Percentiles rank a stretch among this genome's conserved stretches.
These are phyloP conservation scores for Rosa persica DNA, from an alignment of 306 rosid genomes.

Conservation along the genomic window DNA sequence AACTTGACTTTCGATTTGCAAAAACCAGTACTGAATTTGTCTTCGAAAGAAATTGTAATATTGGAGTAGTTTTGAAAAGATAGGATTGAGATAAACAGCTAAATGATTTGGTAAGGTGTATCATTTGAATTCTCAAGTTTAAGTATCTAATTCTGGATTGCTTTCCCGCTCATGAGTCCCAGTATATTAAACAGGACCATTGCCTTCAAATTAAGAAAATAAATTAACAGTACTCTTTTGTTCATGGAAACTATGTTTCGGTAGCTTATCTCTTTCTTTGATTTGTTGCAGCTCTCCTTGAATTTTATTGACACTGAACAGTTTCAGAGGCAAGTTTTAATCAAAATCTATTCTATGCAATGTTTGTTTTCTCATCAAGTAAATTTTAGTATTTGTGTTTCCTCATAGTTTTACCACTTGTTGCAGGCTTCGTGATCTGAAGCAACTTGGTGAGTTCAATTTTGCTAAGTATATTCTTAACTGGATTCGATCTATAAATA, in stretches of 20 bases:
- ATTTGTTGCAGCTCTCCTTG: constrained; percentile 62
- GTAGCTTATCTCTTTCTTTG: constrained; percentile 12
- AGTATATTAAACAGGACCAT: too few relatives aligned
- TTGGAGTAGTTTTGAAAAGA: background rate
- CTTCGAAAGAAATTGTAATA: background rate
- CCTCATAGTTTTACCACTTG: constrained; percentile 20
- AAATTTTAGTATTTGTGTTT: background rate
- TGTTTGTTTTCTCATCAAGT: background rate
- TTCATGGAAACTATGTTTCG: background rate
- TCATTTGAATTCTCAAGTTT: background rate
- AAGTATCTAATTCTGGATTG: background rate
- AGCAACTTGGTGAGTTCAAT: constrained; percentile 80
- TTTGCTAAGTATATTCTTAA: background rate
- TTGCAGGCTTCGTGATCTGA: constrained; percentile 93
- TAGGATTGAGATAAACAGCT: background rate
- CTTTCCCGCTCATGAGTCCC: too few relatives aligned
- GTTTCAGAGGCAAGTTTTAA: constrained; percentile 77
- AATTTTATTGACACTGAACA: constrained; percentile 87
- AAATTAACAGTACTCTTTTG: background rate
- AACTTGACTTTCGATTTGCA: background rate
- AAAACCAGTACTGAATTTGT: background rate
- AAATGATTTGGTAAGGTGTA: background rate
- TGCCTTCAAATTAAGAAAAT: background rate
- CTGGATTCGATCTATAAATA: background rate
- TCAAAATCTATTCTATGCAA: background rate